A percentile compares a stretch with the other conserved stretches of the same genome.
Evolutionary conservation across 2,329 filamentous ascomycete genomes (phyloP).

Genomic region (Penicillium sp.): DNA sequence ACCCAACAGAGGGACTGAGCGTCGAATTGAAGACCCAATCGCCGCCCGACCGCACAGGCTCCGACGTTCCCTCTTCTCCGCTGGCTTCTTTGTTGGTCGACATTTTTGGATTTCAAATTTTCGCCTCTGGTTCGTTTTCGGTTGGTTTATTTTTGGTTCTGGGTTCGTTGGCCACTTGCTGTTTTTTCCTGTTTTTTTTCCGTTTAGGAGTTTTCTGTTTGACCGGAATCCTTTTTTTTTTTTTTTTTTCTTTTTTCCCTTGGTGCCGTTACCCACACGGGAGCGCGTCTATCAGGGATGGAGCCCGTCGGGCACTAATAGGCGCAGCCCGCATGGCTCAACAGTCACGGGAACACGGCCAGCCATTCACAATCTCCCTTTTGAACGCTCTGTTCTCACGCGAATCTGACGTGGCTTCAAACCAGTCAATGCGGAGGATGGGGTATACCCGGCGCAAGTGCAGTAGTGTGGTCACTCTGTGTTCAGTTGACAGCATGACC

Average conservation of each 20-base stretch:
- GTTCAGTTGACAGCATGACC: neutral
- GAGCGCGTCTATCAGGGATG: slow-evolving; percentile 34
- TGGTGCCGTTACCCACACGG: slow-evolving; percentile 25
- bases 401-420: slow-evolving; percentile 2
- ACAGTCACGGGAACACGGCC: slow-evolving; percentile 30
- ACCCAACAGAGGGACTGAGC: slow-evolving; percentile 30
- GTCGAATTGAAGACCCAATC: slow-evolving; percentile 21
- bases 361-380: slow-evolving; percentile 10
- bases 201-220: no score
- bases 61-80: slow-evolving; percentile 7
- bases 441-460: neutral
- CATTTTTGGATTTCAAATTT: neutral
- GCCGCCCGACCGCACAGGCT: slow-evolving; percentile 20
- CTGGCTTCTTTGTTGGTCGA: neutral
- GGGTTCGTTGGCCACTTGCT: neutral
- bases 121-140: neutral
- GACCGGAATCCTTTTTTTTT: neutral
- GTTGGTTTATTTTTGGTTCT: slow-evolving; percentile 1
- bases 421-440: neutral
- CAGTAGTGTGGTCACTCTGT: neutral
- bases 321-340: slow-evolving; percentile 31
- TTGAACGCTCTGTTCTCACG: neutral
- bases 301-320: slow-evolving; percentile 33
- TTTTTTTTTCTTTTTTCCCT: neutral
- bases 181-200: neutral